A percentile compares a stretch with the other conserved stretches of the same genome.
phyloP scores from a whole-genome alignment of 805 yeast species.

The Candida suzukii region DNA sequence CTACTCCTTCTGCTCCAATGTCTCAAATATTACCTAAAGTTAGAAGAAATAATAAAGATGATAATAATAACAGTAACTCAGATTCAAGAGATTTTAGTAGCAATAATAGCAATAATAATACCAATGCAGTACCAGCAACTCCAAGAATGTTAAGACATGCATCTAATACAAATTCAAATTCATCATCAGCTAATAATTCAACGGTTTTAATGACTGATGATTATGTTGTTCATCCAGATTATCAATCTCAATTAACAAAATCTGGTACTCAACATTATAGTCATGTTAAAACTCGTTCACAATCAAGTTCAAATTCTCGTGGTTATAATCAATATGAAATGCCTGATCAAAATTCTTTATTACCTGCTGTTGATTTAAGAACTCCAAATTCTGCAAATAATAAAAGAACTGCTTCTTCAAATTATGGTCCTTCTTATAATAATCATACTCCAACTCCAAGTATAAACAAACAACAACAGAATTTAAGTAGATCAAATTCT shows the following conservation, averaged over 20 bases:
- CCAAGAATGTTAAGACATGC: constrained; percentile 62
- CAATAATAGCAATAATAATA: background rate
- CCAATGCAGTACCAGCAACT: constrained; percentile 51
- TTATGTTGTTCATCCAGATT: constrained; percentile 14
- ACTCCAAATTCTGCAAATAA: background rate
- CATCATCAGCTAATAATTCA: constrained; percentile 8
- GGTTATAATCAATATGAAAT: background rate
- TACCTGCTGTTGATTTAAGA: background rate
- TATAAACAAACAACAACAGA: background rate
- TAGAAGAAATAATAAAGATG: constrained; percentile 6
- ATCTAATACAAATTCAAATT: constrained; percentile 21
- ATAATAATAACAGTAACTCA: constrained; percentile 11
- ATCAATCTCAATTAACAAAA: background rate
- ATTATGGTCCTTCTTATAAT: background rate
- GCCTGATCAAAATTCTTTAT: background rate
- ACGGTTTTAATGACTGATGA: constrained; percentile 13
- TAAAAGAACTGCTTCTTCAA: background rate
- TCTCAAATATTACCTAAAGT: constrained; percentile 15
- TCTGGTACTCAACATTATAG: background rate
- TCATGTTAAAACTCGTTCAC: background rate
- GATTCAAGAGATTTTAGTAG: constrained; percentile 12
- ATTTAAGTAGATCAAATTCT: background rate
- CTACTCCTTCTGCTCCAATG: constrained; percentile 3
- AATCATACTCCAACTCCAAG: background rate
- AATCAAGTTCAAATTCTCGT: background rate